Evolutionary conservation across 2,329 filamentous ascomycete species (phyloP).

Genomic region (Colletotrichum sp.): DNA sequence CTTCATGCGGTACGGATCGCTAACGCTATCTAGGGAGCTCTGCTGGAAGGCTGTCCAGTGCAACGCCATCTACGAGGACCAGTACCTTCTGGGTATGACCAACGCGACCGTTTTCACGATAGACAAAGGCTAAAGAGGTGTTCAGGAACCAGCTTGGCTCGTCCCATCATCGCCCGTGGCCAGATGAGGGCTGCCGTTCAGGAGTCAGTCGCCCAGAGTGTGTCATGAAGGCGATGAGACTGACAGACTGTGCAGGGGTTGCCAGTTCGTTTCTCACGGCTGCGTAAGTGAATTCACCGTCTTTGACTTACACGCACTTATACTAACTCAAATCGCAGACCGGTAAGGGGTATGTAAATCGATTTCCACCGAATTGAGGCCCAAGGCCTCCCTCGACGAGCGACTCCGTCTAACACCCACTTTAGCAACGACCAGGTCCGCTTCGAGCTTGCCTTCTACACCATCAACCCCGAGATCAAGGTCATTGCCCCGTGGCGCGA

Average conservation of each 20-base stretch:
- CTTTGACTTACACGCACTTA: background rate
- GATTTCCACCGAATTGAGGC: background rate
- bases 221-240: background rate
- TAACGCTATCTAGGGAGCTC: conserved; percentile 51
- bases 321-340: background rate
- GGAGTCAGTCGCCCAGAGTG: background rate
- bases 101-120: background rate
- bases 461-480: conserved; percentile 49
- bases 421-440: conserved; percentile 36
- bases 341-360: conserved; percentile 9
- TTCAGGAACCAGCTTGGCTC: conserved; percentile 61
- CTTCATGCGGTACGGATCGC: background rate
- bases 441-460: conserved; percentile 42
- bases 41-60: conserved; percentile 78
- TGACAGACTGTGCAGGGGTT: conserved; percentile 26
- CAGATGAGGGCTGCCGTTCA: conserved; percentile 49
- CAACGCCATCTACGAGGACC: conserved; percentile 60
- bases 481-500: conserved; percentile 79
- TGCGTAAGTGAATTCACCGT: conserved; percentile 36
- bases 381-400: background rate
- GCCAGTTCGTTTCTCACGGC: conserved; percentile 49
- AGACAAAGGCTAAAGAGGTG: background rate
- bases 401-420: background rate
- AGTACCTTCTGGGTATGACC: conserved; percentile 44
- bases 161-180: conserved; percentile 69